These are phyloP conservation scores for Solanum lycopersicoides DNA, from an alignment of 257 asterid genomes.

Conservation along the genomic window DNA sequence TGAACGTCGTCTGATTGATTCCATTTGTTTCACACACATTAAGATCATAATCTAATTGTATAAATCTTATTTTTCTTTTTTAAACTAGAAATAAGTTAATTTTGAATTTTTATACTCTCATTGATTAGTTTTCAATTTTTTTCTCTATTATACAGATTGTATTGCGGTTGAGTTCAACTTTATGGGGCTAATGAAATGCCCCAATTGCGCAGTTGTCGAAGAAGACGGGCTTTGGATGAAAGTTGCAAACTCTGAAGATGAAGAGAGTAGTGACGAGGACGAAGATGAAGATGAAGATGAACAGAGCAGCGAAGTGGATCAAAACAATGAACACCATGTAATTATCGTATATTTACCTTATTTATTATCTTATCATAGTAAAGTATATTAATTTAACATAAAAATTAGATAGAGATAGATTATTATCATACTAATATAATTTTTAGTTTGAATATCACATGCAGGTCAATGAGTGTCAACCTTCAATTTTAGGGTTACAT, in stretches of 20 bases:
- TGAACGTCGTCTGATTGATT: background rate
- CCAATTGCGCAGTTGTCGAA: background rate
- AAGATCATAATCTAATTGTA: background rate
- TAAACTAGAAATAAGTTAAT: background rate
- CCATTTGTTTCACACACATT: background rate
- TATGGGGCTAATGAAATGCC: background rate
- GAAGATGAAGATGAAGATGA: background rate
- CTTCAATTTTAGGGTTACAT: background rate
- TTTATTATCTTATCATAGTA: background rate
- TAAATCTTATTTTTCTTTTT: background rate
- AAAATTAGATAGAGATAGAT: background rate
- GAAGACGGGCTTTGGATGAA: background rate
- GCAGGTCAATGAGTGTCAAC: background rate
- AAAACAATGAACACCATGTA: background rate
- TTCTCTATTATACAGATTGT: background rate
- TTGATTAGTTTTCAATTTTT: too few species aligned
- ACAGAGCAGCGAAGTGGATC: background rate
- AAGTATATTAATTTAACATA: background rate
- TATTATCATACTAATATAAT: background rate
- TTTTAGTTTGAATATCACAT: background rate
- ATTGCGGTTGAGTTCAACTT: background rate
- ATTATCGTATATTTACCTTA: background rate
- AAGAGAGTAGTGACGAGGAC: background rate
- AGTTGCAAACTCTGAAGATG: background rate
- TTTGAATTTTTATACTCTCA: background rate